phyloP scores from a whole-genome alignment of 768 basidiomycete genomes.

The Boletus eberwhitei region DNA sequence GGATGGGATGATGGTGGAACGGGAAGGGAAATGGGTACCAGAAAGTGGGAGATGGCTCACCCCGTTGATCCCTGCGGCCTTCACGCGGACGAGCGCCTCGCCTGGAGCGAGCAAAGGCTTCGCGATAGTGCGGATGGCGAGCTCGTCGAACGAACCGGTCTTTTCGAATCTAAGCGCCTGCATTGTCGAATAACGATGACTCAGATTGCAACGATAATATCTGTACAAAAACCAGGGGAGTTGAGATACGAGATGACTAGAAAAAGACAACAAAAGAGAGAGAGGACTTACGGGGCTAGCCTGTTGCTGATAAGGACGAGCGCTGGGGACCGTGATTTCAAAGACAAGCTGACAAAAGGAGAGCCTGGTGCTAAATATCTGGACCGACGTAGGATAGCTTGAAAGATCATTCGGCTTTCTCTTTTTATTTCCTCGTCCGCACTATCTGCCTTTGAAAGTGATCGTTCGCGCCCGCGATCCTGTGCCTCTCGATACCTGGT shows the following conservation, averaged over 20 bases:
- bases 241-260: not conserved
- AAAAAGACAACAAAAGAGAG: not conserved
- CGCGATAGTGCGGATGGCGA: constrained; percentile 20
- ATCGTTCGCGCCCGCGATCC: not conserved
- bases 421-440: constrained; percentile 1
- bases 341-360: not conserved
- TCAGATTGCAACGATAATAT: not conserved
- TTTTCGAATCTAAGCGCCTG: constrained; percentile 32
- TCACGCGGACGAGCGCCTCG: constrained; percentile 33
- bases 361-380: not conserved
- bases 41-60: constrained; percentile 15
- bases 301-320: not conserved
- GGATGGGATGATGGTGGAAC: not conserved
- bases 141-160: constrained; percentile 30
- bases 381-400: constrained; percentile 1
- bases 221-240: not conserved
- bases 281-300: constrained; percentile 2
- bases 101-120: constrained; percentile 30
- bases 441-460: constrained; percentile 8
- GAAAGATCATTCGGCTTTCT: constrained; percentile 10
- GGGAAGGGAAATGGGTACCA: not conserved
- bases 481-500: not conserved
- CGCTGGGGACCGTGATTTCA: not conserved
- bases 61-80: constrained; percentile 33
- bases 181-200: constrained; percentile 19